Evolutionary conservation across 179 eudicot genomes (phyloP).

Genomic region (Kewa caespitosa): DNA sequence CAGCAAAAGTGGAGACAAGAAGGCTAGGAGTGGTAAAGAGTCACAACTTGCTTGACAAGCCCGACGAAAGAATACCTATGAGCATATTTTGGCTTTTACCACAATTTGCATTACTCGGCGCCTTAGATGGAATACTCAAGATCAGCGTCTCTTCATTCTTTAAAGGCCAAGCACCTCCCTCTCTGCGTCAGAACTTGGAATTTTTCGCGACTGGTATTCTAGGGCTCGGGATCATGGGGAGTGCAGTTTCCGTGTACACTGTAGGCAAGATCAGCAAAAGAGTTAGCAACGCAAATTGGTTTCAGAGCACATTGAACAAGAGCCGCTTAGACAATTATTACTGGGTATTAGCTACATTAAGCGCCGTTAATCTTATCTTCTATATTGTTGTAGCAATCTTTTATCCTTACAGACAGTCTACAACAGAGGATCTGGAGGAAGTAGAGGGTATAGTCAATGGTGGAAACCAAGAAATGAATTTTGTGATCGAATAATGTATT

Average conservation of each 20-base stretch:
- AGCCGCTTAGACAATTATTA: slow-evolving; percentile 59
- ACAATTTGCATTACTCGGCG: slow-evolving; percentile 50
- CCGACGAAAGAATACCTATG: slow-evolving; percentile 51
- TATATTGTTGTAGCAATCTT: slow-evolving; percentile 35
- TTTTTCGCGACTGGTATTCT: slow-evolving; percentile 18
- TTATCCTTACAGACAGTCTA: slow-evolving; percentile 28
- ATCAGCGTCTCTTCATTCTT: slow-evolving; percentile 29
- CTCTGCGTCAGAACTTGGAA: slow-evolving; percentile 26
- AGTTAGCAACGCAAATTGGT: slow-evolving; percentile 47
- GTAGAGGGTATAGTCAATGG: slow-evolving; percentile 20
- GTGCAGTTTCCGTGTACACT: slow-evolving; percentile 42
- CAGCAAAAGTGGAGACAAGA: slow-evolving; percentile 48
- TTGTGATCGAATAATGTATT: no score
- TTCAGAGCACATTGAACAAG: slow-evolving; percentile 44
- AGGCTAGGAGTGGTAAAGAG: slow-evolving; percentile 35
- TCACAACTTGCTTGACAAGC: slow-evolving; percentile 43
- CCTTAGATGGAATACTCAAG: slow-evolving; percentile 33
- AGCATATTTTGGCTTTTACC: slow-evolving; percentile 55
- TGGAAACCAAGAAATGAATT: slow-evolving; percentile 1
- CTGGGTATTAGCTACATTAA: slow-evolving; percentile 51
- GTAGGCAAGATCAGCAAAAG: slow-evolving; percentile 45
- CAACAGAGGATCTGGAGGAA: slow-evolving; percentile 21
- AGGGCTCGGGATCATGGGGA: slow-evolving; percentile 47
- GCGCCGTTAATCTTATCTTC: slow-evolving; percentile 39
- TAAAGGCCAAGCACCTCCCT: slow-evolving; percentile 29